These are phyloP conservation scores for Pseudogymnoascus sp. DNA, from an alignment of 2,329 filamentous ascomycete species.

Conservation along the genomic window DNA sequence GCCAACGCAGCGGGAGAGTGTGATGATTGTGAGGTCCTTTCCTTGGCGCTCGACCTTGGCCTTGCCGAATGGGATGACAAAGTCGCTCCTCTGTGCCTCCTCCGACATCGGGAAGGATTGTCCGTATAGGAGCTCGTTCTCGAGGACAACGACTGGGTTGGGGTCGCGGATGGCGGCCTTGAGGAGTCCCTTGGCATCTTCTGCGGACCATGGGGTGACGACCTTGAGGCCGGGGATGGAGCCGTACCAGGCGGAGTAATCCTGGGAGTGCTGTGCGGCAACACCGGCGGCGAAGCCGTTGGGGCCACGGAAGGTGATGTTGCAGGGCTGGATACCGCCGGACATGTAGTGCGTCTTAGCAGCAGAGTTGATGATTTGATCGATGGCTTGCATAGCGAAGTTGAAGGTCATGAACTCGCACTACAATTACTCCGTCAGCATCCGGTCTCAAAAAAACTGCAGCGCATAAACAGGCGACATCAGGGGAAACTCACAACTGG, in stretches of 20 bases:
- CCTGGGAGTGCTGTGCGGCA: conserved; percentile 95
- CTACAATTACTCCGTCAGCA: conserved; percentile 37
- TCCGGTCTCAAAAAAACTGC: neutral
- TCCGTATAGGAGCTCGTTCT: conserved; percentile 89
- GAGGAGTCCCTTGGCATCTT: conserved; percentile 95
- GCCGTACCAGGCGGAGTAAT: conserved; percentile 98
- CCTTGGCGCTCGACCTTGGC: conserved; percentile 96
- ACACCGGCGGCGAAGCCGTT: conserved; percentile 97
- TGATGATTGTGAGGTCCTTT: conserved; percentile 93
- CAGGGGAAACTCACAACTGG: conserved; percentile 66
- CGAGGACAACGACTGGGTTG: conserved; percentile 87
- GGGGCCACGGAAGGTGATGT: conserved; percentile 98
- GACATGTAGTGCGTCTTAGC: conserved; percentile 99
- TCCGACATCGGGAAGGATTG: conserved; percentile 95
- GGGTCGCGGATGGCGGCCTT: conserved; percentile 98
- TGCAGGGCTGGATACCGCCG: conserved; percentile 97
- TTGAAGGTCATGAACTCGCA: conserved; percentile 99
- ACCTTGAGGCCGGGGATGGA: conserved; percentile 97
- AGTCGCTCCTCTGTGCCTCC: conserved; percentile 91
- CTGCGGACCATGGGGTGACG: conserved; percentile 88
- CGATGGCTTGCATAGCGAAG: conserved; percentile 99
- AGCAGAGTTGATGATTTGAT: conserved; percentile 98
- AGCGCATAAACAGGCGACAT: neutral
- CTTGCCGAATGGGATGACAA: conserved; percentile 95
- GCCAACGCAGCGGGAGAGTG: conserved; percentile 90